Conservation (phyloP, 2,329 filamentous ascomycete species). For the Metarhizium humberi region DNA sequence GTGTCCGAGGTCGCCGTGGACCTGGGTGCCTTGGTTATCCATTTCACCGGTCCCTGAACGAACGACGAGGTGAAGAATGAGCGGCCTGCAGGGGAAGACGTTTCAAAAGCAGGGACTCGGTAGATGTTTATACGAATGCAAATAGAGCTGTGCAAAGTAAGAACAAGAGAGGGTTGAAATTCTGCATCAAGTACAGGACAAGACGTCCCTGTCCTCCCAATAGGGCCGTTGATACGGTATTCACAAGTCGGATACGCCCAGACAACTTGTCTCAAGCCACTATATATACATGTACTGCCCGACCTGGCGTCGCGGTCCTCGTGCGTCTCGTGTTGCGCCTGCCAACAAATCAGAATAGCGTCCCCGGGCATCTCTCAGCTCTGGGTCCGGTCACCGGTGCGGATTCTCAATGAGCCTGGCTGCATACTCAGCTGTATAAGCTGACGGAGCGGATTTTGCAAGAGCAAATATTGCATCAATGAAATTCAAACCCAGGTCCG, state of each 20-base stretch:
- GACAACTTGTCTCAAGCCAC: constrained; percentile 4
- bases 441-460: not conserved
- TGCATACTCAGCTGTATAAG: not conserved
- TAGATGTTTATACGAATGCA: too few species aligned
- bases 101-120: too few species aligned
- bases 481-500: not conserved
- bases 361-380: not conserved
- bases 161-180: too few species aligned
- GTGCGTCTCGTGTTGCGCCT: not conserved
- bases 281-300: constrained; percentile 7
- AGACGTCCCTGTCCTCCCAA: too few species aligned
- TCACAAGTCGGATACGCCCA: too few species aligned
- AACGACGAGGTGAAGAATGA: not conserved
- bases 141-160: too few species aligned
- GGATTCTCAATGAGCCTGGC: not conserved
- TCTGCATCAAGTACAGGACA: too few species aligned
- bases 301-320: not conserved
- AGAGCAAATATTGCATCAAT: not conserved
- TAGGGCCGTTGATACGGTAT: too few species aligned
- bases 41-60: not conserved
- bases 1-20: not conserved
- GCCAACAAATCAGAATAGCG: not conserved
- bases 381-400: not conserved
- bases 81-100: too few species aligned
- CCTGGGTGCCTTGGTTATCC: not conserved